These are phyloP conservation scores for Gloeophyllum trabeum DNA, from an alignment of 768 basidiomycete species.

Conservation along the genomic window DNA sequence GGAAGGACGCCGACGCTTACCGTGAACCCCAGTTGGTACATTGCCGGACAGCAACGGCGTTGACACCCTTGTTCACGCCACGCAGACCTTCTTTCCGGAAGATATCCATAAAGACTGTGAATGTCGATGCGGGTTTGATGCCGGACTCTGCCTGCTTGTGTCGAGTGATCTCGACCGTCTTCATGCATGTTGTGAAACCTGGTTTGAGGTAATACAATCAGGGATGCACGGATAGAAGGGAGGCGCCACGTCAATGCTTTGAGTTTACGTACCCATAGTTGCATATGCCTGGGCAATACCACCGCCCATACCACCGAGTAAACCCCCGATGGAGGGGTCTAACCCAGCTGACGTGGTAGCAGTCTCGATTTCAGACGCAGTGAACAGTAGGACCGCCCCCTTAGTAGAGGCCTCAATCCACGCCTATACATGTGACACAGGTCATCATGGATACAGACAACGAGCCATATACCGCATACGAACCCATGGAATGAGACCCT, in stretches of 20 bases:
- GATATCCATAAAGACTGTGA: slow-evolving; percentile 91
- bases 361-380: slow-evolving; percentile 90
- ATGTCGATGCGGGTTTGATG: slow-evolving; percentile 81
- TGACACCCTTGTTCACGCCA: slow-evolving; percentile 99
- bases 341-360: slow-evolving; percentile 53
- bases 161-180: slow-evolving; percentile 95
- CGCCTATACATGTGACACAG: slow-evolving; percentile 59
- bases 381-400: slow-evolving; percentile 91
- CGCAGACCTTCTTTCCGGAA: slow-evolving; percentile 87
- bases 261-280: slow-evolving; percentile 82
- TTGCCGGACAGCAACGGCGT: slow-evolving; percentile 85
- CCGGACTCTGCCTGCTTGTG: slow-evolving; percentile 84
- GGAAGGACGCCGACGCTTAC: slow-evolving; percentile 33
- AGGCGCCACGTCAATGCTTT: background rate
- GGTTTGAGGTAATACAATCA: slow-evolving; percentile 5
- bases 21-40: slow-evolving; percentile 92
- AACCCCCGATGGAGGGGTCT: slow-evolving; percentile 72
- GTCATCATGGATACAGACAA: slow-evolving; percentile 3
- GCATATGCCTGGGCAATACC: slow-evolving; percentile 97
- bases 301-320: slow-evolving; percentile 95
- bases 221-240: too few relatives aligned
- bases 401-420: slow-evolving; percentile 99
- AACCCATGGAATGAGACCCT: slow-evolving; percentile 98
- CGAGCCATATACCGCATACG: slow-evolving; percentile 12
- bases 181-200: slow-evolving; percentile 99